Percentiles rank a stretch among this genome's conserved stretches.
These are phyloP conservation scores for Suillus ampliporus DNA, from an alignment of 768 basidiomycete species.

Conservation along the genomic window DNA sequence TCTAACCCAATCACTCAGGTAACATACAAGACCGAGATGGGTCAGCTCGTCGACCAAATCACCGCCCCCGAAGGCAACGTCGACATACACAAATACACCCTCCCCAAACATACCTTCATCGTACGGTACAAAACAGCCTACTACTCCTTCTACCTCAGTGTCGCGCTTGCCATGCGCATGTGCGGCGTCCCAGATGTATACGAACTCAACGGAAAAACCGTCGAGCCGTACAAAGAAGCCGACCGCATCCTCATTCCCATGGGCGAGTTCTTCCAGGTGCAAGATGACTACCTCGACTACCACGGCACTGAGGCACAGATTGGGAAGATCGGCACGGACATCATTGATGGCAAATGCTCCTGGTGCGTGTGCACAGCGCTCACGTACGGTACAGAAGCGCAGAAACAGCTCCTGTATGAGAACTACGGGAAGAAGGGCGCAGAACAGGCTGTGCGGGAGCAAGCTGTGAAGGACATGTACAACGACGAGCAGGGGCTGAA, in stretches of 20 bases:
- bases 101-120: conserved; percentile 86
- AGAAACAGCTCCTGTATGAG: conserved; percentile 62
- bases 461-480: conserved; percentile 72
- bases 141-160: conserved; percentile 98
- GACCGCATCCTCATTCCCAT: conserved; percentile 85
- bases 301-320: conserved; percentile 88
- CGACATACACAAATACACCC: conserved; percentile 86
- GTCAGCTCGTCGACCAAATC: conserved; percentile 94
- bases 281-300: conserved; percentile 97
- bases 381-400: conserved; percentile 53
- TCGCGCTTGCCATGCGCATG: conserved; percentile 91
- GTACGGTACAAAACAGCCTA: conserved; percentile 97
- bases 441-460: conserved; percentile 47
- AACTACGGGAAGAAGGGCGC: conserved; percentile 67
- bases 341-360: conserved; percentile 97
- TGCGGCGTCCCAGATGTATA: conserved; percentile 63
- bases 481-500: conserved; percentile 61
- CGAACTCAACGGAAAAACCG: conserved; percentile 42
- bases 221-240: conserved; percentile 73
- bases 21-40: conserved; percentile 93
- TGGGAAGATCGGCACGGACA: conserved; percentile 98
- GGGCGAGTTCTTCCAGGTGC: conserved; percentile 98
- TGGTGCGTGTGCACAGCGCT: conserved; percentile 95
- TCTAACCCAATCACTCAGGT: conserved; percentile 36
- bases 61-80: conserved; percentile 92